Evolutionary conservation across 2,329 filamentous ascomycete species (phyloP), one percentile per base, ranked within the genome.

Genomic region (Cladosporium austrohemisphaericum): DNA sequence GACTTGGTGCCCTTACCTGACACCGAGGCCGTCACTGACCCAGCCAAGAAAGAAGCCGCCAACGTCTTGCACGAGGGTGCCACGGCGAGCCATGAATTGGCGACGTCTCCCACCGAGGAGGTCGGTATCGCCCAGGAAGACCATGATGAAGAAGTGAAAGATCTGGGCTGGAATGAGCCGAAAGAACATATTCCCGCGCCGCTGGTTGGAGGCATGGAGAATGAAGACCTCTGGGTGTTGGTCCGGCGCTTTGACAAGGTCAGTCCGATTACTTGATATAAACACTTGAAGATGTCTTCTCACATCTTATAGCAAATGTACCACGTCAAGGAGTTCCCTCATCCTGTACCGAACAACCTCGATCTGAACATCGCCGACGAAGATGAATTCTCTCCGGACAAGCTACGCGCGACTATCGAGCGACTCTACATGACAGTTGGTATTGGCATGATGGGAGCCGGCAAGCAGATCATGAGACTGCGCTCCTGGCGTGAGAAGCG

Each of bases 351-450:
- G 1, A 86, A 85, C 5, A 80, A 82, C 11, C 71, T 95, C 29
- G 88, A 94, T 65, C 76, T 94, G 51, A 88, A 90, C 57, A 84
- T 88, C 49, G 84, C 87, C 4, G 84, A 90, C 31, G 84, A 92
- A 47, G 88, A 93, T 57, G 85, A 91, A 50, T 93, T 93, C 65
- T 88, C 85, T 0, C 88, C 88, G 0, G 88, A 93, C 61, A 93
- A 93, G 69, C 72, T 94, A 36, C 78, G 88, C 9, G 80, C 84
- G 2, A 89, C 86, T 46, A 65, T 93, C 3, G 89, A 94, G 68
- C 76, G 89, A 11, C 71, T 93, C 9, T 94, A 94, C 64, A 90
- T 89, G 77, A 88, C 85, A 0, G 80, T 94, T 0, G 72, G 85
- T 6, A 78, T 91, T 41, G 77, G 82, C 11, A 37, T 89, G 10